These are phyloP conservation scores for Fagopyrum esculentum DNA, from an alignment of 148 eudicot species.

Conservation along the genomic window DNA sequence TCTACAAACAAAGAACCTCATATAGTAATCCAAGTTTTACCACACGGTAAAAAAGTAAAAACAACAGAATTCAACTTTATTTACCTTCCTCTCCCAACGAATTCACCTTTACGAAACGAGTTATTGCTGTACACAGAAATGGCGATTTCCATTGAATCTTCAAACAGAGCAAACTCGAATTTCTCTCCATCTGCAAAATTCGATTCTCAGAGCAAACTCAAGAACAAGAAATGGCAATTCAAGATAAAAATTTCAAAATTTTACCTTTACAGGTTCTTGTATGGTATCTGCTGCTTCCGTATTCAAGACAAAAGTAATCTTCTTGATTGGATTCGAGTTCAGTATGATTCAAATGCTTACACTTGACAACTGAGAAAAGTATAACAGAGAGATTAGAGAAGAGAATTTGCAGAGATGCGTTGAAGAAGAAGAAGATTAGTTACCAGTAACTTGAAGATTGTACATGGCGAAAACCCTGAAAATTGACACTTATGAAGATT, in stretches of 20 bases:
- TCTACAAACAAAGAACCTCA: background rate
- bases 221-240: background rate
- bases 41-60: background rate
- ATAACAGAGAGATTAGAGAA: background rate
- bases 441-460: conserved; percentile 3
- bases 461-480: conserved; percentile 7
- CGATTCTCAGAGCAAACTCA: background rate
- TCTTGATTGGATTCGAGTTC: conserved; percentile 8
- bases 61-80: background rate
- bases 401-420: background rate
- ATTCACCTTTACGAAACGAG: background rate
- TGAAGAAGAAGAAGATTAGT: background rate
- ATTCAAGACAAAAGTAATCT: conserved; percentile 12
- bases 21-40: background rate
- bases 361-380: conserved; percentile 10
- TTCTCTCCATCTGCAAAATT: conserved; percentile 11
- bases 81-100: conserved; percentile 17
- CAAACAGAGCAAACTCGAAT: background rate
- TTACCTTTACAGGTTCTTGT: conserved; percentile 9
- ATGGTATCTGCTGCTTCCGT: conserved; percentile 11
- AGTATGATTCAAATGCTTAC: conserved; percentile 8
- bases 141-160: conserved; percentile 8
- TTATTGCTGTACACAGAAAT: conserved; percentile 6
- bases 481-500: background rate
- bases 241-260: no score